Base-by-base conservation (phyloP, 2,329 filamentous ascomycete species). In the Ophidiomyces ophidiicola region DNA sequence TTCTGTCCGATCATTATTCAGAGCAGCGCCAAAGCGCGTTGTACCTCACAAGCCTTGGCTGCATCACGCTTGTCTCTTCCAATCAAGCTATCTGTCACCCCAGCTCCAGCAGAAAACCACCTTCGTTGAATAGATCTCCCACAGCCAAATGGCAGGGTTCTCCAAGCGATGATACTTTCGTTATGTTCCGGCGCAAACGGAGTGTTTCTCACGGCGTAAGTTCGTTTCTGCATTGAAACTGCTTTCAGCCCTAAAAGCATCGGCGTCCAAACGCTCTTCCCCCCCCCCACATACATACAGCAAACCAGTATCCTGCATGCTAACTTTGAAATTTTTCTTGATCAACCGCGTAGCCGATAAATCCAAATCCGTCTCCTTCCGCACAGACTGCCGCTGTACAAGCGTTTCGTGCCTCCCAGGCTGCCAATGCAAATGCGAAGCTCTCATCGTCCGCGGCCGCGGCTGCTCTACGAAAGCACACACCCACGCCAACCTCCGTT, bases 371-470 rank as follows among this genome's bases (percentile, higher is more conserved):
- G 41, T 76, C 76, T 36, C 78, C 82, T 41, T 79, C 78, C 53
- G 86, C 84, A 42, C 76, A 86, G 39, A 78, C 81, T 32, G 85
- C 85, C 41, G 86, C 87, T 44, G 76, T 76, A 44, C 80, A 82
- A 58, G 87, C 86, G 43, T 92, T 88, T 61, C 71, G 80, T 54
- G 77, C 74, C 50, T 77, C 71, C 53, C 71, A 74, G 58, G 61
- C 72, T 50, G 72, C 78, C 49, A 72, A 72, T 58, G 68, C 78
- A 50, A 73, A 72, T 59, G 68, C 66, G 44, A 76, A 75, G 43
- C 70, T 94, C 30, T 92, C 87, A 28, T 80, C 82, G 24, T 83
- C 87, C 5, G 88, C 88, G 8, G 87, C 88, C 5, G 86, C 85
- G 11, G 78, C 86, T 19, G 87, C 87, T 32, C 71, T 96, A 43